Base-by-base conservation (phyloP, 345 rosid genomes). In the Euphorbia lathyris region DNA sequence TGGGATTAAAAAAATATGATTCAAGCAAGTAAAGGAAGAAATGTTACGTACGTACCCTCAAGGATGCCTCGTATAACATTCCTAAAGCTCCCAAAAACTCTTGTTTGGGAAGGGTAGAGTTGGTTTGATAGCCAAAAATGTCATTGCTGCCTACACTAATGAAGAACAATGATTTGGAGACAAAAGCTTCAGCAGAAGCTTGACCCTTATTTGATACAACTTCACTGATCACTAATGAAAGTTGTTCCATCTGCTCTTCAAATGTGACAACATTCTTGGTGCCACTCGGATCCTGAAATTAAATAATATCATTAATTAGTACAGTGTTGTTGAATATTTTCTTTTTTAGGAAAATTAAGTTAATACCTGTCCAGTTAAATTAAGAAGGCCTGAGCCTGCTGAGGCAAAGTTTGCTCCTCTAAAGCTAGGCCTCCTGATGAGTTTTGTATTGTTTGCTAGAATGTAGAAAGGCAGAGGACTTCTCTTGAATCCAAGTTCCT, bases 121-220 rank as follows among this genome's bases (percentile, higher is more conserved):
- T 69, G 6, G 85, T 75, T 74, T 72, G 60, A 67, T 80, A 81
- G 6, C 29, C 73, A 6, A 86, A 55, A 25, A 88, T 67, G 66
- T 84, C 87, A 63, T 83, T 88, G 84, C 82, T 80, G 3, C 85
- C 90, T 8, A 53, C 55, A 76, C 90, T 86, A 80, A 88, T 75
- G 85, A 83, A 77, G 81, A 88, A 70, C 22, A 88, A 30, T 19
- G 85, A 80, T 36, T 78, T 77, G 0, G 81, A 70, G 3, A 86
- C 53, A 38, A 80, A 56, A 20, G 63, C 22, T 57, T 65, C 1
- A 27, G 88, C 66, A 48, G 40, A 73, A 0, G 50, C 67, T 65
- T 12, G 38, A 11, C 87, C 86, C 42, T 69, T 67, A 40, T 40
- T 1, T 4, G 75, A 62, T 5, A 65, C 29, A 4, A 83, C 76